These are phyloP conservation scores for Eurotiales sp. DNA, from an alignment of 2,329 filamentous ascomycete genomes.

Conservation along the genomic window DNA sequence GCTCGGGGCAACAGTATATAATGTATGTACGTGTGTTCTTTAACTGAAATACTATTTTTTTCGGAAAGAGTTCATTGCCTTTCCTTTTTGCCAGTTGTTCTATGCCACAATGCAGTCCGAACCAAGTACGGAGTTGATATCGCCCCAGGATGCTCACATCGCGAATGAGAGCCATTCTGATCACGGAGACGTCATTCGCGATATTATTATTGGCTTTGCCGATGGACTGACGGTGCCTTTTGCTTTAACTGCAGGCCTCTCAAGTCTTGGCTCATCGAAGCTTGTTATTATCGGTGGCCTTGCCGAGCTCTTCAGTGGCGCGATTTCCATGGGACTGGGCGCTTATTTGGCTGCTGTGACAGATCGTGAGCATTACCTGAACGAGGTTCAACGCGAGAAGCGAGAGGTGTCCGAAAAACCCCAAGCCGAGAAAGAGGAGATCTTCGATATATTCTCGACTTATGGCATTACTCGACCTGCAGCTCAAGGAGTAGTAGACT, in stretches of 20 bases:
- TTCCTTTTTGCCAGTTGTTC: no score
- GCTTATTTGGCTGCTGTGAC: slow-evolving; percentile 59
- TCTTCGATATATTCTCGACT: slow-evolving; percentile 46
- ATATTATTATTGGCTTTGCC: slow-evolving; percentile 66
- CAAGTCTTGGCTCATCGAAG: slow-evolving; percentile 51
- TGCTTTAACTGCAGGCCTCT: slow-evolving; percentile 66
- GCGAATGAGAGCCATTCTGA: slow-evolving; percentile 7
- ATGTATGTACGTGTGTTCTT: no score
- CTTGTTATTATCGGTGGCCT: slow-evolving; percentile 65
- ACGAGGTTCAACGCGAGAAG: slow-evolving; percentile 46
- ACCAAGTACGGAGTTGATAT: no score
- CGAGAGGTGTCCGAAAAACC: slow-evolving; percentile 44
- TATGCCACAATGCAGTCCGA: no score
- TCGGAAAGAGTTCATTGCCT: no score
- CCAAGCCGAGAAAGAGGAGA: slow-evolving; percentile 42
- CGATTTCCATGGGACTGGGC: slow-evolving; percentile 69
- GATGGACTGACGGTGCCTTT: slow-evolving; percentile 73
- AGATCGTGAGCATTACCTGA: slow-evolving; percentile 28
- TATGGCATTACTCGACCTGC: slow-evolving; percentile 48
- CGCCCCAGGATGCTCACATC: slow-evolving; percentile 6
- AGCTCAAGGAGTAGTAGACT: slow-evolving; percentile 47
- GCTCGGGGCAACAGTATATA: no score
- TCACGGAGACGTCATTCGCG: slow-evolving; percentile 23
- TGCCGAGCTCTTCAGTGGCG: slow-evolving; percentile 66
- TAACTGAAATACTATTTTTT: no score